Percentiles rank a stretch among this genome's conserved stretches.
These are phyloP conservation scores for Paspalum notatum DNA, from an alignment of 176 grass and related monocot species.

Conservation along the genomic window DNA sequence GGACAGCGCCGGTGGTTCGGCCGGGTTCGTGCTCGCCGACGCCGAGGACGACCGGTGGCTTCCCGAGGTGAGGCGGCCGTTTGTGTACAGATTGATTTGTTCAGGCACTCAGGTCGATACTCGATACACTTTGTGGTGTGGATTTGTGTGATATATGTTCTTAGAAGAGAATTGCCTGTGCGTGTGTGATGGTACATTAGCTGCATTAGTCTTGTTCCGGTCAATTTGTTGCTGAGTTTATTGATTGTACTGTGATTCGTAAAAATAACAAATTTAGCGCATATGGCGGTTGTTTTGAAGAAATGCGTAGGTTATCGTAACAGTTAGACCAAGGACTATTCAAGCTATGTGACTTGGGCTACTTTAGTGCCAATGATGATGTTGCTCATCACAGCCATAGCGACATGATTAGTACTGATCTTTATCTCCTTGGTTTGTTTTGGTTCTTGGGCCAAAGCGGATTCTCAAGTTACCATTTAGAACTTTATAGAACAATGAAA, in stretches of 20 bases:
- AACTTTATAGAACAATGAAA: neutral
- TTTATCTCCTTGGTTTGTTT: neutral
- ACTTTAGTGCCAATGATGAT: neutral
- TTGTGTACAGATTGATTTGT: neutral
- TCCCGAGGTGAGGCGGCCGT: slow-evolving; percentile 65
- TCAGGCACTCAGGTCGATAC: neutral
- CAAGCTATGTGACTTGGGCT: neutral
- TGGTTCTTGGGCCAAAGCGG: neutral
- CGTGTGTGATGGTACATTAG: neutral
- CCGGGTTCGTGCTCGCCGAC: slow-evolving; percentile 80
- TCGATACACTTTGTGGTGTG: neutral
- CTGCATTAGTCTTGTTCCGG: neutral
- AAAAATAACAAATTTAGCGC: neutral
- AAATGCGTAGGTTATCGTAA: neutral
- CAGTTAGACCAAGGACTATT: neutral
- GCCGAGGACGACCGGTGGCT: slow-evolving; percentile 95
- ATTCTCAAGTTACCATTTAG: neutral
- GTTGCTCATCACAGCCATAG: neutral
- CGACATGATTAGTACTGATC: neutral
- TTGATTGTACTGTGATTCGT: neutral
- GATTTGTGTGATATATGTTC: neutral
- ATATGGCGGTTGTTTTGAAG: neutral
- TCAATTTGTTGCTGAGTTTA: neutral
- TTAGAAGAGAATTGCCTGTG: neutral
- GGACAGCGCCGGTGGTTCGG: slow-evolving; percentile 37